Evolutionary conservation across 2,329 filamentous ascomycete species (phyloP), one percentile per base, ranked within the genome.

Genomic region (Colletotrichum paranaense): DNA sequence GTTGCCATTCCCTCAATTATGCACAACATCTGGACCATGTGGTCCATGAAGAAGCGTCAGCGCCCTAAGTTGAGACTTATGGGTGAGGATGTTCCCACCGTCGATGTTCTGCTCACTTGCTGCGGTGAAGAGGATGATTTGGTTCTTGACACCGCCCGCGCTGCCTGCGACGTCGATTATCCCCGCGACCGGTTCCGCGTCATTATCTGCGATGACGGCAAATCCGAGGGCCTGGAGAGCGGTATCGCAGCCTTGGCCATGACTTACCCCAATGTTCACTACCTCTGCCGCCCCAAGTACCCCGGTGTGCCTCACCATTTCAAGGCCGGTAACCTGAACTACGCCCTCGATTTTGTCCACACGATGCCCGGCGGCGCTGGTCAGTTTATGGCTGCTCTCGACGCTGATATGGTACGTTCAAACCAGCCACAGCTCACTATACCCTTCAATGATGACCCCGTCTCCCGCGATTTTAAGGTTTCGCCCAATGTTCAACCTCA

Each of bases 301-400:
- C 84, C 85, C 4, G 86, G 86, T 8, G 81, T 85, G 42, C 86
- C 86, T 1, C 85, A 89, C 76, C 87, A 90, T 78, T 92, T 90
- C 84, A 92, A 92, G 82, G 89, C 90, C 1, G 90, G 90, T 63
- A 92, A 92, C 78, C 82, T 92, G 65, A 92, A 91, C 80, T 88
- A 89, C 68, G 91, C 88, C 42, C 80, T 90, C 24, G 86, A 89
- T 19, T 83, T 86, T 67, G 83, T 86, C 5, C 82, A 84, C 19
- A 77, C 81, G n/a, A 80, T 91, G 38, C 87, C 88, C 1, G 88
- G 88, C 22, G 89, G 89, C 28, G 83, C 88, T n/a, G 84, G 85
- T 53, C 84, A 88, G 76, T 92, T 85, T 79, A 88, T 92, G 78
- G 90, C 90, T n/a, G 88, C 88, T 52, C 82, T 93, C 42, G 91